Evolutionary conservation across 805 yeast species (phyloP).

Genomic region (Debaryomyces maramus): DNA sequence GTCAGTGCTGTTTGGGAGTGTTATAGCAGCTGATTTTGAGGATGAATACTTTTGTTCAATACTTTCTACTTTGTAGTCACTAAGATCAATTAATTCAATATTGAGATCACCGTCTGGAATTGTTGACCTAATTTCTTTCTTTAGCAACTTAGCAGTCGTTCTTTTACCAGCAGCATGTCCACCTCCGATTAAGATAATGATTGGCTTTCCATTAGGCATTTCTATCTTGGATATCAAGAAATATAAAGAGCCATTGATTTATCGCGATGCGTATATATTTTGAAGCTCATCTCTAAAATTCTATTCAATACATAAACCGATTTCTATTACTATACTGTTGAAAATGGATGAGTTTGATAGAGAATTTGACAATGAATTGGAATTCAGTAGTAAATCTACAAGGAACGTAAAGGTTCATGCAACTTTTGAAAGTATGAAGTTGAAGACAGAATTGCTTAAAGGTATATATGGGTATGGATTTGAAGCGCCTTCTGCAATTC

Average conservation of each 20-base stretch:
- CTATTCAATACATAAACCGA: too few species aligned
- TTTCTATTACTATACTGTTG: too few species aligned
- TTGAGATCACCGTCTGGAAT: constrained; percentile 13
- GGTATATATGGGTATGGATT: constrained; percentile 88
- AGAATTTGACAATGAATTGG: constrained; percentile 57
- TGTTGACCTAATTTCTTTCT: constrained; percentile 22
- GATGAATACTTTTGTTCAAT: constrained; percentile 19
- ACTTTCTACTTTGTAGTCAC: constrained; percentile 28
- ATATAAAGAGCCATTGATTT: too few species aligned
- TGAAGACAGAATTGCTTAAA: constrained; percentile 39
- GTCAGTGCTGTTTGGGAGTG: constrained; percentile 23
- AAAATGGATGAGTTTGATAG: constrained; percentile 55
- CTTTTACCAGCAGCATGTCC: constrained; percentile 62
- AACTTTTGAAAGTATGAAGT: constrained; percentile 42
- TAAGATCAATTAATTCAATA: constrained; percentile 46
- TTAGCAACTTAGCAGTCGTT: constrained; percentile 38
- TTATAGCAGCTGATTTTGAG: constrained; percentile 27
- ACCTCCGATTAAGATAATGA: constrained; percentile 56
- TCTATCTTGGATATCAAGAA: not conserved
- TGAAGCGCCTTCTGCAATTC: constrained; percentile 96
- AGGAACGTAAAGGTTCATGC: constrained; percentile 57
- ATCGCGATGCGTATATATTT: constrained; percentile 1
- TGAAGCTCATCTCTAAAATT: not conserved
- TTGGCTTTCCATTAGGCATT: constrained; percentile 7
- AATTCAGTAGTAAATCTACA: constrained; percentile 40